Evolutionary conservation across 169 alveolate genomes (phyloP).

Genomic region (Haemoproteus tartakovskyi): DNA sequence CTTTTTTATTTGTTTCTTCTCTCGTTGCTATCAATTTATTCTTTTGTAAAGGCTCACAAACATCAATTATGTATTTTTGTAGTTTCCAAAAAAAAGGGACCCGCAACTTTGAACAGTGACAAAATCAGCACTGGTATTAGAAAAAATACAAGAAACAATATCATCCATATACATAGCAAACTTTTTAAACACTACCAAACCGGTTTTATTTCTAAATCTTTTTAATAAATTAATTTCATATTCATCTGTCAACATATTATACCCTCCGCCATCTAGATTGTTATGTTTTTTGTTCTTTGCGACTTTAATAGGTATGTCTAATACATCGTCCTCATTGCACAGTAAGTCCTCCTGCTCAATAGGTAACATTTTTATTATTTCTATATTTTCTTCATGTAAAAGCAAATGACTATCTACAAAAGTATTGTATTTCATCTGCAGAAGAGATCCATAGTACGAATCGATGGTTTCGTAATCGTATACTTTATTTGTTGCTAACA

Average conservation of each 20-base stretch:
- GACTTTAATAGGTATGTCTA: slow-evolving; percentile 39
- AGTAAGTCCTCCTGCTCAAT: slow-evolving; percentile 12
- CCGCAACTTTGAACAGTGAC: slow-evolving; percentile 49
- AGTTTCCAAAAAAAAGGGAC: slow-evolving; percentile 45
- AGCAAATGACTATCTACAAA: slow-evolving; percentile 17
- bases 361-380: slow-evolving; percentile 17
- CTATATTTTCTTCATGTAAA: no score
- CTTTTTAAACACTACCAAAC: slow-evolving; percentile 35
- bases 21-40: neutral
- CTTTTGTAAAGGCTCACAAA: neutral
- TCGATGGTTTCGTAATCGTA: no score
- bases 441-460: no score
- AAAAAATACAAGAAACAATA: slow-evolving; percentile 8
- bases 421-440: slow-evolving; percentile 1
- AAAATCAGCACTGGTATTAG: slow-evolving; percentile 32
- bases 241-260: slow-evolving; percentile 12
- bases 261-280: slow-evolving; percentile 21
- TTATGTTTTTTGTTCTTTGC: slow-evolving; percentile 32
- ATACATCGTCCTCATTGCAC: slow-evolving; percentile 30
- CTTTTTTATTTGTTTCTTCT: no score
- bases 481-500: slow-evolving; percentile 12
- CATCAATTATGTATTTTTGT: slow-evolving; percentile 6
- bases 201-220: slow-evolving; percentile 17
- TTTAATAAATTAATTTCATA: slow-evolving; percentile 56
- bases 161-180: slow-evolving; percentile 51